A percentile compares a stretch with the other conserved stretches of the same genome.
phyloP scores from a whole-genome alignment of 1,139 yeast species.

The Blastobotrys niveus region DNA sequence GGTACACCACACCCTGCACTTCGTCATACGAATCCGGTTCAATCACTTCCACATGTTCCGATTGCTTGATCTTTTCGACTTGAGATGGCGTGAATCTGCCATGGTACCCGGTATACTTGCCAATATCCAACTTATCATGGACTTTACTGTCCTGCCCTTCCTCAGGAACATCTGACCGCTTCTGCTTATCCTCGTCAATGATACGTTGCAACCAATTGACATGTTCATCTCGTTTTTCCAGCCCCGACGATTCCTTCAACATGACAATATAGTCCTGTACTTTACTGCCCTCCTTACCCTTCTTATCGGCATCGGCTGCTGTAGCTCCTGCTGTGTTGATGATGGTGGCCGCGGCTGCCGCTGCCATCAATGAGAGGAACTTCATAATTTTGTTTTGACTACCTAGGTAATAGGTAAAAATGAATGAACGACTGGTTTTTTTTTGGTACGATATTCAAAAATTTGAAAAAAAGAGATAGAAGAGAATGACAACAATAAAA shows the following conservation, averaged over 20 bases:
- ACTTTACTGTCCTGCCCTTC: conserved; percentile 42
- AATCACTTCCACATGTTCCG: conserved; percentile 43
- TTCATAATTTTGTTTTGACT: too few relatives aligned
- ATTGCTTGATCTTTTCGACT: conserved; percentile 39
- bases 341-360: too few relatives aligned
- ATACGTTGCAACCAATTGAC: conserved; percentile 14
- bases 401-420: too few relatives aligned
- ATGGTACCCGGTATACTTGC: conserved; percentile 31
- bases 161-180: conserved; percentile 9
- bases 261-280: conserved; percentile 25
- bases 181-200: neutral
- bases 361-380: too few relatives aligned
- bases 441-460: too few relatives aligned
- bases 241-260: conserved; percentile 13
- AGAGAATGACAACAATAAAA: too few relatives aligned
- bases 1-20: conserved; percentile 31
- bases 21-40: conserved; percentile 42
- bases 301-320: neutral
- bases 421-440: too few relatives aligned
- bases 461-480: too few relatives aligned
- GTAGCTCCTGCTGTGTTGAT: neutral
- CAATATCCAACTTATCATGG: conserved; percentile 52
- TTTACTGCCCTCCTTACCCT: conserved; percentile 3
- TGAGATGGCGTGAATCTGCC: conserved; percentile 24
- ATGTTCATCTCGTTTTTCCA: conserved; percentile 15